phyloP scores from a whole-genome alignment of 176 grass and related monocot genomes.

The Paspalum notatum region DNA sequence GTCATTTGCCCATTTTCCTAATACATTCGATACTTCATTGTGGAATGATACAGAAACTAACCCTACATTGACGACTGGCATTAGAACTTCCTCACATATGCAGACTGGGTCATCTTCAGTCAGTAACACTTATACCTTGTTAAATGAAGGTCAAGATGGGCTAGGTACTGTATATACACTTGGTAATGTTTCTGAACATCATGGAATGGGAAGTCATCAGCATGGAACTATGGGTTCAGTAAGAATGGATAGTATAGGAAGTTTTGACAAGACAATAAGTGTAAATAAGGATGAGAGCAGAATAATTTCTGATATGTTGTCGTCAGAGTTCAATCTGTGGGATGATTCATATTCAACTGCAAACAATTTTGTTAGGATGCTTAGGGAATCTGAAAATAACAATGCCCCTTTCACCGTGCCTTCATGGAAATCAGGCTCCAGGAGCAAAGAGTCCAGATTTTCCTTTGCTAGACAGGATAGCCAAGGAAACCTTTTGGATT shows the following conservation, averaged over 20 bases:
- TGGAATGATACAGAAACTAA: slow-evolving; percentile 44
- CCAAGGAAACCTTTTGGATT: slow-evolving; percentile 53
- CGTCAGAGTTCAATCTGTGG: slow-evolving; percentile 94
- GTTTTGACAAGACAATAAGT: slow-evolving; percentile 58
- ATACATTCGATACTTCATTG: slow-evolving; percentile 32
- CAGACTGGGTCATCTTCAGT: slow-evolving; percentile 33
- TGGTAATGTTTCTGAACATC: slow-evolving; percentile 44
- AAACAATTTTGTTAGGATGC: slow-evolving; percentile 70
- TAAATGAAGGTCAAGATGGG: slow-evolving; percentile 46
- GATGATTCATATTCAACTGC: slow-evolving; percentile 65
- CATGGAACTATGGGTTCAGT: slow-evolving; percentile 38
- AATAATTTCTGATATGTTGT: slow-evolving; percentile 89
- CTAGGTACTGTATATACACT: slow-evolving; percentile 35
- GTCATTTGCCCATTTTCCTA: slow-evolving; percentile 32
- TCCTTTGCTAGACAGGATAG: slow-evolving; percentile 89
- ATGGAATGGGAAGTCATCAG: slow-evolving; percentile 37
- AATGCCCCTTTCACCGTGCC: slow-evolving; percentile 39
- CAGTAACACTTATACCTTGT: slow-evolving; percentile 25
- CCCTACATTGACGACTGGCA: slow-evolving; percentile 5
- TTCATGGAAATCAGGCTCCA: slow-evolving; percentile 61
- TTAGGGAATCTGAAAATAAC: slow-evolving; percentile 62
- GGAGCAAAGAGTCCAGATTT: slow-evolving; percentile 76
- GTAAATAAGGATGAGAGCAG: slow-evolving; percentile 83
- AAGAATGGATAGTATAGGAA: slow-evolving; percentile 46
- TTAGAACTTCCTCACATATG: slow-evolving; percentile 36